phyloP scores from a whole-genome alignment of 495 filamentous ascomycete species.

The Articulospora tetracladia region DNA sequence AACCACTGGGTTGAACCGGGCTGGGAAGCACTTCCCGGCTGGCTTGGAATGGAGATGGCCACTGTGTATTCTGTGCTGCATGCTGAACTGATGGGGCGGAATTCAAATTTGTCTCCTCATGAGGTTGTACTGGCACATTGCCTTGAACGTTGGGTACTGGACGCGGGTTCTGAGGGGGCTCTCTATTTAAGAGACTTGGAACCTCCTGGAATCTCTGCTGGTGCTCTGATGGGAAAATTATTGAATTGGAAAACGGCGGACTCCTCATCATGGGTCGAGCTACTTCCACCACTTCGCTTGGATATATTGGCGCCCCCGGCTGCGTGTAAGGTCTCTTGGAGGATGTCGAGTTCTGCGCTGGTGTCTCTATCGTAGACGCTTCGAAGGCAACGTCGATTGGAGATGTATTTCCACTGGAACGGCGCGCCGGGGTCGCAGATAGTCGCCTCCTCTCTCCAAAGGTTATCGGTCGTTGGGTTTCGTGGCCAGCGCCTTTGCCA shows the following conservation, averaged over 20 bases:
- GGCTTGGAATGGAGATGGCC: not conserved
- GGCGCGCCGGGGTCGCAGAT: not conserved
- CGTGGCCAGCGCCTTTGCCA: constrained; percentile 24
- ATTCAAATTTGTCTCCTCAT: not conserved
- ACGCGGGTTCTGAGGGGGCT: not conserved
- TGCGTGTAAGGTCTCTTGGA: not conserved
- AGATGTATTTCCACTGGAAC: not conserved
- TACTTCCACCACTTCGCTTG: not conserved
- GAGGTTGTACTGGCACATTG: too few relatives aligned
- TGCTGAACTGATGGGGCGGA: too few relatives aligned
- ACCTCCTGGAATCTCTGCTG: not conserved
- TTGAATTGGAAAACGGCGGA: not conserved
- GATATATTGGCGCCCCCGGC: not conserved
- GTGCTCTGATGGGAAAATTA: not conserved
- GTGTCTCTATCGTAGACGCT: not conserved
- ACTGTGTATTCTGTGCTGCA: too few relatives aligned
- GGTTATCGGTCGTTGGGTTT: constrained; percentile 1
- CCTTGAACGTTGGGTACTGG: not conserved
- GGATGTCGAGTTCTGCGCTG: not conserved
- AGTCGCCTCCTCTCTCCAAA: not conserved
- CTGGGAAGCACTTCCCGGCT: not conserved
- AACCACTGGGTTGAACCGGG: not conserved
- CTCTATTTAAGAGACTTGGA: not conserved
- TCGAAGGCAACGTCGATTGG: not conserved
- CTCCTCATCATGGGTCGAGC: not conserved